A percentile compares a stretch with the other conserved stretches of the same genome.
These are phyloP conservation scores for Alternaria infectoria DNA, from an alignment of 2,329 filamentous ascomycete species.

Conservation along the genomic window DNA sequence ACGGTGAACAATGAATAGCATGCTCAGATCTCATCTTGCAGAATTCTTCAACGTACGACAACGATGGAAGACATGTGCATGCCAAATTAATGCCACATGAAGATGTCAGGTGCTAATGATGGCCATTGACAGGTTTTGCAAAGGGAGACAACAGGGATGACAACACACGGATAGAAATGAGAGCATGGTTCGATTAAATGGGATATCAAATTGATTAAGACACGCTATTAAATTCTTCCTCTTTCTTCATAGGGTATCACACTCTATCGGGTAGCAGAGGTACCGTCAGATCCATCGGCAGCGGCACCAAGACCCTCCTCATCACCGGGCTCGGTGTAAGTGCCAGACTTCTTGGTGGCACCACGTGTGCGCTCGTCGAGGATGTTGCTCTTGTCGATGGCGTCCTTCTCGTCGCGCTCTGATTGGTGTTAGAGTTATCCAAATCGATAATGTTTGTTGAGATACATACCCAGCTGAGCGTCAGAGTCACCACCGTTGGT, in stretches of 20 bases:
- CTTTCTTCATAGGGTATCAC: not conserved
- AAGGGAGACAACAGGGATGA: no score
- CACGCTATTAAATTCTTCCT: not conserved
- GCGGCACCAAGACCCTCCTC: constrained; percentile 56
- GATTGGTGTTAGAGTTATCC: not conserved
- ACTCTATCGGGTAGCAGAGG: constrained; percentile 21
- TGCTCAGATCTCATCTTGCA: not conserved
- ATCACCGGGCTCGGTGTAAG: constrained; percentile 60
- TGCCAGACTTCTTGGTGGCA: constrained; percentile 53
- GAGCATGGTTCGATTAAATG: not conserved
- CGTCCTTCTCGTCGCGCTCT: constrained; percentile 57
- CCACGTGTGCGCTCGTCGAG: constrained; percentile 56
- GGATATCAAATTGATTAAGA: not conserved
- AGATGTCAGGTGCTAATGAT: no score
- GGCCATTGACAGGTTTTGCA: no score
- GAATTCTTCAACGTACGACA: not conserved
- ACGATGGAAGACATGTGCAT: no score
- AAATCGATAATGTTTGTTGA: no score
- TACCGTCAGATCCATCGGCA: constrained; percentile 44
- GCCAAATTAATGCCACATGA: no score
- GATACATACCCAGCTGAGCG: constrained; percentile 51
- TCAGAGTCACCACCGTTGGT: constrained; percentile 58
- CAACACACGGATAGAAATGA: no score
- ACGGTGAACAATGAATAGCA: not conserved
- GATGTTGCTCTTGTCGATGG: constrained; percentile 58